A percentile compares a stretch with the other conserved stretches of the same genome.
Conservation (phyloP, 176 grass and related monocot species). For the Saccharum spontaneum region DNA sequence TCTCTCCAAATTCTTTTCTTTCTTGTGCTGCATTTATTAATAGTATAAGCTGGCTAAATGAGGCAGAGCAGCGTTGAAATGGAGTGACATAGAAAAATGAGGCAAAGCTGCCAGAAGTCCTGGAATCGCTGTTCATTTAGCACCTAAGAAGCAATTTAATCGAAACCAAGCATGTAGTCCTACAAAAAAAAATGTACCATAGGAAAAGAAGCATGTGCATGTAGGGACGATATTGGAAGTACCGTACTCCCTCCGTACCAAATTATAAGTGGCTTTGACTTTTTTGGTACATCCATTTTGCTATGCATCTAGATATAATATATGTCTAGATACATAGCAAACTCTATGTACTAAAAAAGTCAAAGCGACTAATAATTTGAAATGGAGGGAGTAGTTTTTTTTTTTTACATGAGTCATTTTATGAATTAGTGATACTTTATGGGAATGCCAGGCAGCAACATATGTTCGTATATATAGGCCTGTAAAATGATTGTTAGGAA, state of each 20-base stretch:
- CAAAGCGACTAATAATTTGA: no score
- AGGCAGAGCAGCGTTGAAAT: not conserved
- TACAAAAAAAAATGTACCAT: not conserved
- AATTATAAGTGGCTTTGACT: no score
- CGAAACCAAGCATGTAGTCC: not conserved
- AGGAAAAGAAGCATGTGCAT: not conserved
- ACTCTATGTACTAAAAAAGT: no score
- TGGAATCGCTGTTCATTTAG: not conserved
- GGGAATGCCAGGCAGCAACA: not conserved
- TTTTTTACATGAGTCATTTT: not conserved
- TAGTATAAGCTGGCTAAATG: not conserved
- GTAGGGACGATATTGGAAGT: not conserved
- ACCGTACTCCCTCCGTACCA: not conserved
- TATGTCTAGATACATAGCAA: no score
- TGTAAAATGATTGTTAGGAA: not conserved
- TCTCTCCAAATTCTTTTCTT: not conserved
- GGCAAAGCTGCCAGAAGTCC: not conserved
- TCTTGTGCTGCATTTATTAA: constrained; percentile 25
- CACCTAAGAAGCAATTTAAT: not conserved
- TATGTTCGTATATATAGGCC: not conserved
- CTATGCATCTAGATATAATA: no score
- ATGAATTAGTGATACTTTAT: constrained; percentile 3
- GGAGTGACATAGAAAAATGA: not conserved
- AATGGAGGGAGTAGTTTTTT: not conserved
- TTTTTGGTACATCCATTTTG: no score